Conservation (phyloP, 2,329 filamentous ascomycete species). For the Paecilomyces variotii region DNA sequence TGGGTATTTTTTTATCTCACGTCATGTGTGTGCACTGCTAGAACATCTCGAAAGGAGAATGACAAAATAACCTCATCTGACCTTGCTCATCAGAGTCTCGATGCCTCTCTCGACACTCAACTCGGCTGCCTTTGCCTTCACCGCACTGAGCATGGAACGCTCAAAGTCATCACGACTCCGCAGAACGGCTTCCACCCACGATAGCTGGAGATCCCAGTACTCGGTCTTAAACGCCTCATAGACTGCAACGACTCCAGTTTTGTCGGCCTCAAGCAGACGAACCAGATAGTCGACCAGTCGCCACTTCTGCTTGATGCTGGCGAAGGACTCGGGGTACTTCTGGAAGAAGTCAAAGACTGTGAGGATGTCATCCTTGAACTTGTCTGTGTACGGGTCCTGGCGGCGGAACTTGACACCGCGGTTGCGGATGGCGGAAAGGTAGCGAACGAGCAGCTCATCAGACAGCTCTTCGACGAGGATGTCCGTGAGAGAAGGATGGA, state of each 20-base stretch:
- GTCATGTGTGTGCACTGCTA: neutral
- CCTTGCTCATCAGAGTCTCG: constrained; percentile 92
- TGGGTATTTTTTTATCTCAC: neutral
- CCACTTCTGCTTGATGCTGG: constrained; percentile 83
- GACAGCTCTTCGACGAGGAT: constrained; percentile 90
- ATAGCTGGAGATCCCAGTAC: constrained; percentile 91
- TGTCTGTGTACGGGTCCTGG: constrained; percentile 79
- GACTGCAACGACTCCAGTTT: constrained; percentile 64
- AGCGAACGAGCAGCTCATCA: constrained; percentile 80
- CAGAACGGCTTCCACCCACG: constrained; percentile 90
- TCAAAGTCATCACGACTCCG: constrained; percentile 89
- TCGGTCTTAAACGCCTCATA: constrained; percentile 76
- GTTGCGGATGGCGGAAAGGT: constrained; percentile 79
- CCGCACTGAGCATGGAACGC: constrained; percentile 73
- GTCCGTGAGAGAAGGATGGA: constrained; percentile 80
- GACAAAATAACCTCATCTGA: constrained; percentile 61
- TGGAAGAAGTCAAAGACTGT: constrained; percentile 87
- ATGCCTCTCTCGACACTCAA: constrained; percentile 69
- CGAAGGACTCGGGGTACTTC: constrained; percentile 59
- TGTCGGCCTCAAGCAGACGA: constrained; percentile 64
- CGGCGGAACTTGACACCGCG: constrained; percentile 82
- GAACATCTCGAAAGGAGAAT: neutral
- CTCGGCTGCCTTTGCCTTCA: constrained; percentile 83
- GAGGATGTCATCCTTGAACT: constrained; percentile 86
- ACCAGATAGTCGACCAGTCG: constrained; percentile 80